These are phyloP conservation scores for Sindora glabra DNA, from an alignment of 306 rosid species.

Conservation along the genomic window DNA sequence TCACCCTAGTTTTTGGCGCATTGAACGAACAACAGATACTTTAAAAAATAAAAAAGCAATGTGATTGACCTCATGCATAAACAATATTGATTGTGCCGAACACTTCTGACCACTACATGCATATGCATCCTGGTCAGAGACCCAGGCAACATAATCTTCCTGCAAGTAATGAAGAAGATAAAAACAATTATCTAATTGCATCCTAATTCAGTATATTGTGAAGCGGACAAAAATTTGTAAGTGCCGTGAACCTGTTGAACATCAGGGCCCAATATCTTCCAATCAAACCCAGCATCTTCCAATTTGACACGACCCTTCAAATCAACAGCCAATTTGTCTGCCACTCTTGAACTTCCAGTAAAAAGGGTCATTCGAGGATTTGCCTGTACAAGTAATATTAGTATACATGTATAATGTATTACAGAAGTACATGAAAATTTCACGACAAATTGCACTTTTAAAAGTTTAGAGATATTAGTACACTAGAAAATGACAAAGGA, in stretches of 20 bases:
- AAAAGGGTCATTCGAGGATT: conserved; percentile 91
- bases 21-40: neutral
- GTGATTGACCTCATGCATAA: conserved; percentile 83
- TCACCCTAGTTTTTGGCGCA: neutral
- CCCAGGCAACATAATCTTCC: conserved; percentile 93
- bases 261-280: conserved; percentile 96
- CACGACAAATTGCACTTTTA: no score
- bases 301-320: conserved; percentile 78
- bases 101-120: conserved; percentile 99
- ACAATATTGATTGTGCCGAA: conserved; percentile 83
- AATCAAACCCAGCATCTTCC: conserved; percentile 99
- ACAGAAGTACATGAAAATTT: neutral
- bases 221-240: neutral
- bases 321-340: conserved; percentile 80
- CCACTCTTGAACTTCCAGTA: conserved; percentile 98
- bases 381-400: conserved; percentile 41
- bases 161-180: conserved; percentile 29
- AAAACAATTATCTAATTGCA: conserved; percentile 7
- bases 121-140: conserved; percentile 98
- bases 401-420: conserved; percentile 5
- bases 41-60: conserved; percentile 3
- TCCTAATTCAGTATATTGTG: neutral
- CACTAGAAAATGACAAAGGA: neutral
- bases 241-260: conserved; percentile 88
- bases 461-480: no score